Base-by-base conservation (phyloP, 169 alveolate genomes). In the Plasmodium gonderi region DNA sequence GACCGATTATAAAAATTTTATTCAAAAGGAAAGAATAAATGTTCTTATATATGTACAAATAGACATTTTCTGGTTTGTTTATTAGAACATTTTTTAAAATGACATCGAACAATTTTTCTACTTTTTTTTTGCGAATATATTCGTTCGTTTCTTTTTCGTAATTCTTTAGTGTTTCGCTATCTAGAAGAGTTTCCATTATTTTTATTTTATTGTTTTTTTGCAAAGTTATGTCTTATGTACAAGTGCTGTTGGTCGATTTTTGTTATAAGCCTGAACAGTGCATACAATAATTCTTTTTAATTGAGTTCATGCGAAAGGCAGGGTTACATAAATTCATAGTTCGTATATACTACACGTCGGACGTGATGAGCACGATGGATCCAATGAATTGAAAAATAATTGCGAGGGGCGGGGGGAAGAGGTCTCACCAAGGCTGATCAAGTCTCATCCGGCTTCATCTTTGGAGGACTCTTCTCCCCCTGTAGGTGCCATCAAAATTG, bases 141-240 rank as follows among this genome's bases (percentile, higher is more conserved):
- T 82, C 91, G 29, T 82, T 82, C 44, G 91, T 82, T 82, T 82
- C 91, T 54, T 82, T 79, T 69, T 82, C 81, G 44, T 68, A 82
- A 38, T 82, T 82, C 64, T 82, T 82, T 47, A 82, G 38, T 12
- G 81, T 82, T 82, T 82, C 91, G 72, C 91, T 68, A 42, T 82
- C 77, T 42, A 82, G 47, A 11, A 82, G 76, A 17, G 91, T 82
- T 82, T 82, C 91, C 91, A 82, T 82, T 45, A 8, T 79, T 54
- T 54, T 54, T 26, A 20, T 49, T 6, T 49, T 1, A 14, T 49
- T 49, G 1, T 49, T 49, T 54, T 17, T 42, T 42, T 42, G 51
- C 9, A 6, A 6, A 6, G 4, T 42, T 42, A 9, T 42, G n/a
- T n/a, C n/a, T n/a, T n/a, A n/a, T n/a, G n/a, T n/a, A n/a, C n/a